Conservation (phyloP, 2,329 filamentous ascomycete genomes). For the Talaromyces sp. region DNA sequence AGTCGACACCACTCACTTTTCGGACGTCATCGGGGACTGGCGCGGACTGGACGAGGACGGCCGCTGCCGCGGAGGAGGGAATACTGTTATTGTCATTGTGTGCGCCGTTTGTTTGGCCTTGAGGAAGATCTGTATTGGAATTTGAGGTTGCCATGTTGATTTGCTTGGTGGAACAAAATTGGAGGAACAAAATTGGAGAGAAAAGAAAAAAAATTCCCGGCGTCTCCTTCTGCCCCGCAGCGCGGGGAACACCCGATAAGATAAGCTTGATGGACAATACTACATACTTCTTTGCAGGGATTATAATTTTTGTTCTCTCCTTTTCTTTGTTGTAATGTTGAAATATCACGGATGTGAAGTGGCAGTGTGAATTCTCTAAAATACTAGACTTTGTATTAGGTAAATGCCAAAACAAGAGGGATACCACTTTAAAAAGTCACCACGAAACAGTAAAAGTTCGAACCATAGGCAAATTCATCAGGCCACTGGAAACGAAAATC, state of each 20-base stretch:
- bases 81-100: neutral
- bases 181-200: neutral
- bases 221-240: neutral
- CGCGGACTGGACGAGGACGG: constrained; percentile 79
- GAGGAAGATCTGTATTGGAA: neutral
- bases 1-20: constrained; percentile 86
- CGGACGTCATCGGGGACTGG: constrained; percentile 73
- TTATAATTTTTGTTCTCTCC: too few species aligned
- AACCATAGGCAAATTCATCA: too few species aligned
- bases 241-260: neutral
- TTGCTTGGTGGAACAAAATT: neutral
- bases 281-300: too few species aligned
- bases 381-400: too few species aligned
- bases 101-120: neutral
- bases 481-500: neutral
- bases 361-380: too few species aligned
- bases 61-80: constrained; percentile 59
- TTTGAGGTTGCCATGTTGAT: neutral
- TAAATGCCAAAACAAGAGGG: neutral
- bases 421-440: neutral
- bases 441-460: neutral
- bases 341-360: too few species aligned
- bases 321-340: too few species aligned
- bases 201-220: neutral
- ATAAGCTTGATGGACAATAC: neutral